Percentiles rank a stretch among this genome's conserved stretches.
These are phyloP conservation scores for Digitaria exilis DNA, from an alignment of 202 grass and related monocot species.

Conservation along the genomic window DNA sequence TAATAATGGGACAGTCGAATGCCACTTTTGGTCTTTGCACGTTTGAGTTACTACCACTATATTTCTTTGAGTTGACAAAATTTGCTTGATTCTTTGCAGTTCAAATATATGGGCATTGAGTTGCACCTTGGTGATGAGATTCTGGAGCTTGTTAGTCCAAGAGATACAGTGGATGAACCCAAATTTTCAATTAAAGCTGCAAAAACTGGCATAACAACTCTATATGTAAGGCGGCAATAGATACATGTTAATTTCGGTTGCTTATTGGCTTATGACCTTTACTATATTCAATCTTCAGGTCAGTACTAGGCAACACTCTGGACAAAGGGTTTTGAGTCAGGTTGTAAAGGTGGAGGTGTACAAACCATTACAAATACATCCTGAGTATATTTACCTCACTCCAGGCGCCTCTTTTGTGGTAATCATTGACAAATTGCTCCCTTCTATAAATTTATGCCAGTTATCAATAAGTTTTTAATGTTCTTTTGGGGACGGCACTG, in stretches of 20 bases:
- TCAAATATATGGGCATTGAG: slow-evolving; percentile 88
- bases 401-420: slow-evolving; percentile 91
- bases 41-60: neutral
- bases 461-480: neutral
- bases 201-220: slow-evolving; percentile 67
- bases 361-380: slow-evolving; percentile 71
- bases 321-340: slow-evolving; percentile 59
- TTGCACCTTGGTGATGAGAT: slow-evolving; percentile 80
- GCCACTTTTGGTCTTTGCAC: neutral
- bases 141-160: slow-evolving; percentile 59
- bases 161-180: slow-evolving; percentile 37
- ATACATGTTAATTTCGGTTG: slow-evolving; percentile 38
- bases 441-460: neutral
- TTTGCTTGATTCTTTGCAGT: slow-evolving; percentile 56
- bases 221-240: slow-evolving; percentile 83
- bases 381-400: slow-evolving; percentile 86
- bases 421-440: slow-evolving; percentile 40
- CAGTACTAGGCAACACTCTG: slow-evolving; percentile 57
- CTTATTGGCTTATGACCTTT: slow-evolving; percentile 6
- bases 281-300: slow-evolving; percentile 63
- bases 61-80: slow-evolving; percentile 17
- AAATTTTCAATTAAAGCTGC: slow-evolving; percentile 82
- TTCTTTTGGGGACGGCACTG: neutral
- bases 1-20: slow-evolving; percentile 19
- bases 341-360: slow-evolving; percentile 92